Evolutionary conservation across 2,329 filamentous ascomycete genomes (phyloP).

Genomic region (Pyrenophora tritici-repentis): DNA sequence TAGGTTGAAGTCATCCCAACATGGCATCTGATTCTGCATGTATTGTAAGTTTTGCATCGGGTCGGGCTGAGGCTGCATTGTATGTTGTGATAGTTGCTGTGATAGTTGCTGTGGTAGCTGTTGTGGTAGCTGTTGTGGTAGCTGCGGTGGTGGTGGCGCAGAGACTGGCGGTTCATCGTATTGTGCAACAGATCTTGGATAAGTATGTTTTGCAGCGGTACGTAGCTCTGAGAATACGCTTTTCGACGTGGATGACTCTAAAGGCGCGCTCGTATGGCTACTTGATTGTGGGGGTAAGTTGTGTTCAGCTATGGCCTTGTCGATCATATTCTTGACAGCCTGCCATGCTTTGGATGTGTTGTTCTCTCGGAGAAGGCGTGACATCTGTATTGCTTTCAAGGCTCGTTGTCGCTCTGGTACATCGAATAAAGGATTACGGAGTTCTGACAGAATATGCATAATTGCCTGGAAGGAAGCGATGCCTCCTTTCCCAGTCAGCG

Average conservation of each 20-base stretch:
- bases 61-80: constrained; percentile 10
- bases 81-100: background rate
- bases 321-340: constrained; percentile 47
- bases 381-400: constrained; percentile 40
- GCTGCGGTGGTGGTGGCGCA: constrained; percentile 7
- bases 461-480: constrained; percentile 45
- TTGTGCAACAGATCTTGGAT: constrained; percentile 9
- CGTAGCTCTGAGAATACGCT: constrained; percentile 21
- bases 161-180: constrained; percentile 9
- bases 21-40: constrained; percentile 21
- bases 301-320: constrained; percentile 40
- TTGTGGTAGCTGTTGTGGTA: background rate
- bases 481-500: constrained; percentile 29
- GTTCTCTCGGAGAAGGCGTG: constrained; percentile 39
- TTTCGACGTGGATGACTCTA: constrained; percentile 6
- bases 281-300: constrained; percentile 21
- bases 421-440: constrained; percentile 46
- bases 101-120: constrained; percentile 3
- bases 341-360: constrained; percentile 45
- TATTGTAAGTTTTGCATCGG: constrained; percentile 18
- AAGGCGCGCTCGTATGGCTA: constrained; percentile 19
- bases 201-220: constrained; percentile 22
- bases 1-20: constrained; percentile 44
- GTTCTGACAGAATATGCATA: constrained; percentile 47
- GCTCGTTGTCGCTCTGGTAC: constrained; percentile 44